Conservation (phyloP, 139 green algal species). For the Coelastrella sp. region DNA sequence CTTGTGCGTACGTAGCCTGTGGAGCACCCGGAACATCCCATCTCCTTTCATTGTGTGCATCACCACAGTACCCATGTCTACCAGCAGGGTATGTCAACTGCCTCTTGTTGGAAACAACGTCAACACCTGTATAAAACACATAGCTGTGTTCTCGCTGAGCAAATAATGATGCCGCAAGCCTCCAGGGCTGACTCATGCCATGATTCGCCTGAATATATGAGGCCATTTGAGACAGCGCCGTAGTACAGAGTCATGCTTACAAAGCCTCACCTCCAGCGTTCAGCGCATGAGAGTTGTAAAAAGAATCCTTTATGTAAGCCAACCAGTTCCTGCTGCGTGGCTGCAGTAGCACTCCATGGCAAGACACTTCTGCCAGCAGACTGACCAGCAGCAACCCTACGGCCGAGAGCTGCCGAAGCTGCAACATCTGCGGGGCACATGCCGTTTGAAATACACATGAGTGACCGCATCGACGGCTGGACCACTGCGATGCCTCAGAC, state of each 20-base stretch:
- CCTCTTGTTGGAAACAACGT: conserved; percentile 12
- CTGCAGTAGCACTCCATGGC: conserved; percentile 34
- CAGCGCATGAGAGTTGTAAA: conserved; percentile 18
- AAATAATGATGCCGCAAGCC: neutral
- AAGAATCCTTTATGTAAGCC: conserved; percentile 2
- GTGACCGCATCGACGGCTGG: too few species aligned
- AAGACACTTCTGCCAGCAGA: neutral
- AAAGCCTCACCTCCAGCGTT: conserved; percentile 21
- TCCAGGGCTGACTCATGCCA: neutral
- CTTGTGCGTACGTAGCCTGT: neutral
- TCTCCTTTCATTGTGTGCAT: neutral
- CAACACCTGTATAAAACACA: neutral
- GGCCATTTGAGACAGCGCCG: neutral
- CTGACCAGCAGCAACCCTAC: conserved; percentile 23
- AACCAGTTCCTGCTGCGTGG: conserved; percentile 26
- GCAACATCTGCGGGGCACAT: neutral
- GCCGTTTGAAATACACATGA: too few species aligned
- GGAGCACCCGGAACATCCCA: conserved; percentile 26
- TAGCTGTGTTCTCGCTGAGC: neutral
- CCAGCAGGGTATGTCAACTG: conserved; percentile 16
- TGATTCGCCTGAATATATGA: neutral
- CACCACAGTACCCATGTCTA: conserved; percentile 30
- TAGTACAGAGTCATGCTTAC: neutral
- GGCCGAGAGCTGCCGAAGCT: neutral
- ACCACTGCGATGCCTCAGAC: too few species aligned